Evolutionary conservation across 2,329 filamentous ascomycete genomes (phyloP), one percentile per base, ranked within the genome.

Genomic region (Fusarium buxicola): DNA sequence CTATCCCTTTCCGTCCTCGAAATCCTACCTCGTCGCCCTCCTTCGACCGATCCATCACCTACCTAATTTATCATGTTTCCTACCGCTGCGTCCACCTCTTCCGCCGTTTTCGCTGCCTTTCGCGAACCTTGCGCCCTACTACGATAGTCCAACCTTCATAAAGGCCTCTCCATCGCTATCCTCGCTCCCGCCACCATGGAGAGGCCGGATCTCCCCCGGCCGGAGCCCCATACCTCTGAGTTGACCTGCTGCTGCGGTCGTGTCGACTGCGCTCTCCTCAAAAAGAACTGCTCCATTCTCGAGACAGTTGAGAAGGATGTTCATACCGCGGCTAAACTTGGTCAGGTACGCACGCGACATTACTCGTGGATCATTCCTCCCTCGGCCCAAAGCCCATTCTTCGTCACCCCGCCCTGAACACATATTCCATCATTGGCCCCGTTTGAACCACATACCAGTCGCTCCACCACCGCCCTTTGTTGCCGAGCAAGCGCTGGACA

Each of bases 241-340:
- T 73, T 87, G 63, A 80, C 78, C 46, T 98, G 95, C 82, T 99
- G 94, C 80, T 99, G 94, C 80, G 94, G 93, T 54, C 88, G 87
- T 66, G 75, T 82, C 61, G 88, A 92, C 71, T 98, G 94, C 77
- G 85, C 88, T 68, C 92, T 91, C 74, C 84, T 97, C 61, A 87
- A 86, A 76, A 89, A 94, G 78, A 97, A 94, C 78, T 89, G 88
- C 75, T 83, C 85, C 40, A 83, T 92, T 62, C 83, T 98, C 41
- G 89, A 92, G 69, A 89, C 86, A 60, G 84, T 98, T 65, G 94
- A 98, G 78, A 90, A 89, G 70, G 92, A 97, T 79, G 91, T 97
- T 50, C 88, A 89, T 70, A 92, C 87, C 48, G 95, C 95, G 35
- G 95, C 93, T 44, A 86, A 90, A 74, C 85, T 97, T 70, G 95